Base-by-base conservation (phyloP, 139 green algal genomes). In the Chlorella sp. region DNA sequence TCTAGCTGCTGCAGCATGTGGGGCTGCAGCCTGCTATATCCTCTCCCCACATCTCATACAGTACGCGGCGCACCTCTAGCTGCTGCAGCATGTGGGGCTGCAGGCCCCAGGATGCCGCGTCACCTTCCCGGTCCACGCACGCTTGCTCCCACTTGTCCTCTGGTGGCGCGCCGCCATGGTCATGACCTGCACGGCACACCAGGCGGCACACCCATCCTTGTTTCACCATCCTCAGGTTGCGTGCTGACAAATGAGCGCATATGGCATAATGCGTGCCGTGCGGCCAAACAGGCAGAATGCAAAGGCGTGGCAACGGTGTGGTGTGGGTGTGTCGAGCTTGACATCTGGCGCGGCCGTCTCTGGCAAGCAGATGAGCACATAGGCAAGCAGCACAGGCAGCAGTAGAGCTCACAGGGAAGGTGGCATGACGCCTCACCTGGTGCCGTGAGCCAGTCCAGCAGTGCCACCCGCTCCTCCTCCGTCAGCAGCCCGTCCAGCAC, bases 111-210 rank as follows among this genome's bases (percentile, higher is more conserved):
- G 75, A 82, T 1, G 69, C n/a, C n/a, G 29, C 20, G 51, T 81
- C 80, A 2, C 80, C 80, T 23, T 49, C 64, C 31, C 76, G 50
- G 69, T 85, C 80, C 73, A 85, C 80, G 63, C 75, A 82, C 4
- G 60, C 59, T 34, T 62, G 50, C 67, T 80, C 80, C 80, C 80
- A 85, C 69, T 79, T 81, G 62, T 50, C 50, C 5, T 31, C 72
- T 2, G 80, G 80, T n/a, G 80, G 80, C 27, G 71, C 67, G 4
- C 69, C 72, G 31, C 2, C 27, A 29, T 80, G 80, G 72, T 78
- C 31, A 71, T 85, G 80, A 1, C 31, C 74, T 55, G 42, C 42
- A 17, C 10, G 42, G 10, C 10, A 10, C 42, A 55, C 42, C 42
- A 55, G 42, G 10, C 42, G 10, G 42, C 42, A 26, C 10, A 55